Evolutionary conservation across 345 rosid species (phyloP).

Genomic region (Angophora floribunda): DNA sequence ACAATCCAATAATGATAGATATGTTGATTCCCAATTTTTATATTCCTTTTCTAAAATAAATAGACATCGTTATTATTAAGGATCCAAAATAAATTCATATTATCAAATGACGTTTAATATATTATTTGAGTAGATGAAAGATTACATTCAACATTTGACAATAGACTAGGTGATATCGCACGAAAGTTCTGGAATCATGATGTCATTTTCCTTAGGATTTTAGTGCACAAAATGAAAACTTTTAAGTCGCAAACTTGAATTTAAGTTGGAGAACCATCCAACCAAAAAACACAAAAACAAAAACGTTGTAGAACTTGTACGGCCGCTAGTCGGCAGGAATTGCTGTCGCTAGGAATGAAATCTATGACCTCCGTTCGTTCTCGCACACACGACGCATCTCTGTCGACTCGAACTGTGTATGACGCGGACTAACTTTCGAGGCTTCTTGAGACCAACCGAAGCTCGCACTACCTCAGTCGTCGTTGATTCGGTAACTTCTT

Average conservation of each 20-base stretch:
- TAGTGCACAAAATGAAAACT: not conserved
- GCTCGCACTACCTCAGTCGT: not conserved
- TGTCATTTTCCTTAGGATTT: not conserved
- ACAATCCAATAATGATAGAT: no score
- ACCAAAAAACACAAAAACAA: no score
- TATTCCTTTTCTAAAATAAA: no score
- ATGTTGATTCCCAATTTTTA: no score
- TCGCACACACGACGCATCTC: not conserved
- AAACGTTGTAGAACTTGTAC: not conserved
- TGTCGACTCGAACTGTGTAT: not conserved
- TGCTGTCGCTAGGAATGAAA: not conserved
- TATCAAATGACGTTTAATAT: no score
- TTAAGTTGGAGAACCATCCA: no score
- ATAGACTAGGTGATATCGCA: not conserved
- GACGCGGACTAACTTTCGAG: not conserved
- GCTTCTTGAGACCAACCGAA: not conserved
- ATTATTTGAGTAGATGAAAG: not conserved
- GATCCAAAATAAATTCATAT: no score
- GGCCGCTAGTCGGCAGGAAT: not conserved
- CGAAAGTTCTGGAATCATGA: not conserved
- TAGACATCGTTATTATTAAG: no score
- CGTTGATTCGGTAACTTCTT: not conserved
- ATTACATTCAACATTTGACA: not conserved
- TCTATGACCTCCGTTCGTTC: not conserved
- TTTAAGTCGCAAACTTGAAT: not conserved